Evolutionary conservation across 768 basidiomycete genomes (phyloP), one percentile per base, ranked within the genome.

Genomic region (Trametes cinnabarina): DNA sequence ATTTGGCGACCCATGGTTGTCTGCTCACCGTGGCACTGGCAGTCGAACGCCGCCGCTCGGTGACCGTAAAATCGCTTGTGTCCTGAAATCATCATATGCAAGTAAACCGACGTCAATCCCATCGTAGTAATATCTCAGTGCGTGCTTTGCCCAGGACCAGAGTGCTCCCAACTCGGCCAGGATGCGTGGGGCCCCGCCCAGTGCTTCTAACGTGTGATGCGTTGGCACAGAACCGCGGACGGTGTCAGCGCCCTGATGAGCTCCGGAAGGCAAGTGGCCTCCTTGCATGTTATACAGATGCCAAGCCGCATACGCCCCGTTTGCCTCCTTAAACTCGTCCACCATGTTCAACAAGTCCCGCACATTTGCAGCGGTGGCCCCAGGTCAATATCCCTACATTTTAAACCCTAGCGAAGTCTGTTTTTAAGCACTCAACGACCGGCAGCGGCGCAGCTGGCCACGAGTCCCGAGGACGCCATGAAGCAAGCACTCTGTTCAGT

Each of bases 401-500:
- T 5, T 3, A 22, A 7, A 23, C 9, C 17, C 23, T 3, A 14
- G 6, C 12, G 17, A 20, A 15, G 7, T 41, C 26, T 15, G n/a
- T 15, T 26, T 15, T 25, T 39, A n/a, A n/a, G n/a, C n/a, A n/a
- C n/a, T n/a, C n/a, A n/a, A n/a, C n/a, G n/a, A n/a, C n/a, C n/a
- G n/a, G 37, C 47, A 55, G 54, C 44, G 17, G 14, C 46, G 14
- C 54, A 40, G 30, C 37, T 37, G 7, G 20, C 30, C 12, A 7
- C 46, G 4, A 47, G 14, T 0, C 47, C 60, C 39, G 54, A 61
- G 30, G 55, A 57, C 39, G 50, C 58, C 28, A 47, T 55, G 51
- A 57, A 60, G 42, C 55, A 65, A 34, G 62, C 65, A 17, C 49
- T 65, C 17, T 54, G 61, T 12, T 46, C 60, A 4, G 65, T 85